Conservation (phyloP, 2,329 filamentous ascomycete genomes). For the Monosporascus sp. region DNA sequence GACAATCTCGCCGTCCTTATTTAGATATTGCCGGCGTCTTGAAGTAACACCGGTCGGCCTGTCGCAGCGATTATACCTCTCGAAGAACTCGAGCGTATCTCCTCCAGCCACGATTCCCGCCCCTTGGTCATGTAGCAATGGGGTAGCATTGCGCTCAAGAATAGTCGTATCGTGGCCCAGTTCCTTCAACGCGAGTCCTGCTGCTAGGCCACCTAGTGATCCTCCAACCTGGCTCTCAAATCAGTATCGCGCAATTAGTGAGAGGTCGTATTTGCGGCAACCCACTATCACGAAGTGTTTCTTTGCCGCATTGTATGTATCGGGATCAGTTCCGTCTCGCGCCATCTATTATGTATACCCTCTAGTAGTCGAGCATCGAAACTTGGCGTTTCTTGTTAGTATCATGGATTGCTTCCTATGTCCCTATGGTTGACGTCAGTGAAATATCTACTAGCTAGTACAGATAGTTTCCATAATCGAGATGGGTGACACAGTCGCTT, state of each 20-base stretch:
- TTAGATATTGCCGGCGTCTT: conserved; percentile 27
- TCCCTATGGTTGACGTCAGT: no score
- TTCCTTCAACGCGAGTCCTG: conserved; percentile 33
- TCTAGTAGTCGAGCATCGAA: neutral
- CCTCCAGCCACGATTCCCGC: conserved; percentile 42
- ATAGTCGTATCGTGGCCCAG: conserved; percentile 37
- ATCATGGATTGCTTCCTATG: no score
- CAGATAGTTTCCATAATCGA: no score
- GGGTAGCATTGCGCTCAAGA: conserved; percentile 36
- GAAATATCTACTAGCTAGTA: no score
- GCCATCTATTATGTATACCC: neutral
- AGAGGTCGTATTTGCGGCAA: neutral
- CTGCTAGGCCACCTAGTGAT: conserved; percentile 34
- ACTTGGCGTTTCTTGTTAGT: no score
- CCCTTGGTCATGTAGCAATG: conserved; percentile 41
- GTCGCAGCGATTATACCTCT: conserved; percentile 32
- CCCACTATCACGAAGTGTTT: neutral
- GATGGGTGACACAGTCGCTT: neutral
- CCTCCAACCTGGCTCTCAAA: conserved; percentile 30
- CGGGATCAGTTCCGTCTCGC: neutral
- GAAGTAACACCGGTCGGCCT: conserved; percentile 26
- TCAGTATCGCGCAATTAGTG: neutral
- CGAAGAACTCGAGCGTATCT: conserved; percentile 36
- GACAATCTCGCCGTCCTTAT: conserved; percentile 25
- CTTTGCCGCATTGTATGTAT: neutral